Evolutionary conservation across 1,284 basidiomycete genomes (phyloP).

Genomic region (Trametes polyzona): DNA sequence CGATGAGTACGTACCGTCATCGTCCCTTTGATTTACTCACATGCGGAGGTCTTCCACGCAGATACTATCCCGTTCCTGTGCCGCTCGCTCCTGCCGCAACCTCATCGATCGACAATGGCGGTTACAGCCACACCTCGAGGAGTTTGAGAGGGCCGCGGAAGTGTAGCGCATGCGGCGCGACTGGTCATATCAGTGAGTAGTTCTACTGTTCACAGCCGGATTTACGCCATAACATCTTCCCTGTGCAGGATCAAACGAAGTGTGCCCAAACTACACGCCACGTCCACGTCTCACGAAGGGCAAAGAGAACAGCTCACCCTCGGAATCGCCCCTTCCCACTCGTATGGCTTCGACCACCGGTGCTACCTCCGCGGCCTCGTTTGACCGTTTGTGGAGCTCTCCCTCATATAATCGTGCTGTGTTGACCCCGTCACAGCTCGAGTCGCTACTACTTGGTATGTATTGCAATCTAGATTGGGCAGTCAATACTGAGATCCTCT

Average conservation of each 20-base stretch:
- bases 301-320: neutral
- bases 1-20: neutral
- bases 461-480: neutral
- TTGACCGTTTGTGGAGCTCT: neutral
- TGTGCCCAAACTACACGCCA: neutral
- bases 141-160: neutral
- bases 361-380: too few species aligned
- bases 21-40: neutral
- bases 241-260: neutral
- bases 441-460: neutral
- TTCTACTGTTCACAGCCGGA: too few species aligned
- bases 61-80: neutral
- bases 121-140: too few species aligned
- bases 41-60: neutral
- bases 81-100: neutral
- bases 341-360: too few species aligned
- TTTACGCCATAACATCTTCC: too few species aligned
- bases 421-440: neutral
- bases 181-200: neutral
- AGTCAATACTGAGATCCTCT: neutral
- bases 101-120: too few species aligned
- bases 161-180: neutral
- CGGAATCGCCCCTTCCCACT: too few species aligned
- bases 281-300: neutral
- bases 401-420: neutral